Percentiles rank a stretch among this genome's conserved stretches.
These are phyloP conservation scores for Rhodotorula sp. DNA, from an alignment of 1,284 basidiomycete species.

Conservation along the genomic window DNA sequence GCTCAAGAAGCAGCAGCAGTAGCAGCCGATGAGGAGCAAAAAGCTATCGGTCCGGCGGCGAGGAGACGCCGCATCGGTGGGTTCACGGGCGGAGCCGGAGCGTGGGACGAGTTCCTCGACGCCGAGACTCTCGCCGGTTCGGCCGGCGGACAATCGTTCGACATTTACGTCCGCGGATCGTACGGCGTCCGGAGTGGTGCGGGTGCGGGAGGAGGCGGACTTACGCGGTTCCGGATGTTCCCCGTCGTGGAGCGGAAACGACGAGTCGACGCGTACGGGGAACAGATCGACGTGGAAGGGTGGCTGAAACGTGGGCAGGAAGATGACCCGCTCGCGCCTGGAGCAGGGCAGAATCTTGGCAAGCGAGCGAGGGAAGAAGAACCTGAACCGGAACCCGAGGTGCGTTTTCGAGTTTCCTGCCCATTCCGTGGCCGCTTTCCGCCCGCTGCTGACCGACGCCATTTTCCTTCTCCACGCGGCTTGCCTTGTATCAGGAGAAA, in stretches of 20 bases:
- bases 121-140: conserved; percentile 27
- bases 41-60: conserved; percentile 20
- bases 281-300: conserved; percentile 87
- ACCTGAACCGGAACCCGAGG: conserved; percentile 51
- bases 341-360: conserved; percentile 21
- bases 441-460: too few relatives aligned
- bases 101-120: conserved; percentile 46
- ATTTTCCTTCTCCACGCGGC: not conserved
- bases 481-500: conserved; percentile 4
- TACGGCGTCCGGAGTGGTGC: conserved; percentile 43
- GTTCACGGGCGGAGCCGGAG: conserved; percentile 39
- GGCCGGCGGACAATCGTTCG: conserved; percentile 67
- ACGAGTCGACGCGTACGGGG: conserved; percentile 91
- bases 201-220: conserved; percentile 57
- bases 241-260: conserved; percentile 91
- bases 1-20: conserved; percentile 61
- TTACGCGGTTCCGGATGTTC: conserved; percentile 92
- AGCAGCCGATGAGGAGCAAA: conserved; percentile 58
- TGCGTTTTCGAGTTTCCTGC: not conserved
- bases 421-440: too few relatives aligned
- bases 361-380: conserved; percentile 62
- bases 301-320: conserved; percentile 82
- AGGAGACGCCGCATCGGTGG: conserved; percentile 19
- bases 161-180: conserved; percentile 95
- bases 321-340: conserved; percentile 50